Base-by-base conservation (phyloP, 2,329 filamentous ascomycete species). In the Trichoderma cornu-damae region DNA sequence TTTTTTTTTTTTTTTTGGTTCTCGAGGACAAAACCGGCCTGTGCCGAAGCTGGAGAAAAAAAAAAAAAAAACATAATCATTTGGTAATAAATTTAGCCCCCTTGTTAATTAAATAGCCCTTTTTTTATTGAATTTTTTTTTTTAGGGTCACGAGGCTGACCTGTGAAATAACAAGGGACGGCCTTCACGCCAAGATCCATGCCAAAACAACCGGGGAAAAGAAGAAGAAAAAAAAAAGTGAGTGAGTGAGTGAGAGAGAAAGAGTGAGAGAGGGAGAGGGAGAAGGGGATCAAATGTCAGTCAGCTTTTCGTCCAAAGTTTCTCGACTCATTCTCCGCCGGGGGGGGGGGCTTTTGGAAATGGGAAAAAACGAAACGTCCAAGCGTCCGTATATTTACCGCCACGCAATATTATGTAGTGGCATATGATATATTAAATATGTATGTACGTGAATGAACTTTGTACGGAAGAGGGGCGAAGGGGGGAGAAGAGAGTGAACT, bases 101-200 rank as follows among this genome's bases (percentile, higher is more conserved):
- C n/a, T n/a, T n/a, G n/a, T n/a, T n/a, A n/a, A n/a, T n/a, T n/a
- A n/a, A n/a, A n/a, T n/a, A n/a, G n/a, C n/a, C n/a, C n/a, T n/a
- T n/a, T n/a, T n/a, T n/a, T n/a, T n/a, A n/a, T n/a, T n/a, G n/a
- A n/a, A n/a, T n/a, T n/a, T n/a, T n/a, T n/a, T 38, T 55, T 47
- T 26, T 38, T 3, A 20, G n/a, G 42, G 51, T 55, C 51, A 55
- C 42, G 51, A 28, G 51, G 51, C 51, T 47, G 30, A 22, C 9
- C 38, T 18, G 20, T 46, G 30, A 55, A 55, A 55, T 55, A 37
- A 44, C 51, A 55, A n/a, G 51, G 32, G 28, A 47, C 51, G n/a
- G 28, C n/a, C 30, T 26, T 51, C 16, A 32, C 30, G 40, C 32
- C 6, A 38, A n/a, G n/a, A 37, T 38, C 51, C 51, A 54, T 54